Base-by-base conservation (phyloP, 805 yeast genomes). In the Hanseniaspora guilliermondii region DNA sequence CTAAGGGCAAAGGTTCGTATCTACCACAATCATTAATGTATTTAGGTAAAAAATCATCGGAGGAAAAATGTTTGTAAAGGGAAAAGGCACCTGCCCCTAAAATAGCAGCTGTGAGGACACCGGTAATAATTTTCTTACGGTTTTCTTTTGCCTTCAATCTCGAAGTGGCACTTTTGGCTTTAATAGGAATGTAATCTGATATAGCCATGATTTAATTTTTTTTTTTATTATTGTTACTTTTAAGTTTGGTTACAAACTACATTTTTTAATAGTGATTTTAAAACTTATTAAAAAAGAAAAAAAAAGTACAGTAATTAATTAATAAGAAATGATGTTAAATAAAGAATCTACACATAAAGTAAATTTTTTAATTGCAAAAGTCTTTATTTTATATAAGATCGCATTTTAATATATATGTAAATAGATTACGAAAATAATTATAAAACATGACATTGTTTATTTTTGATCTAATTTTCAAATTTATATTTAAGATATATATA, bases 1-100 rank as follows among this genome's bases (percentile, higher is more conserved):
- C 49, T 3, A 58, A 52, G 24, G 40, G 40, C 24, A 58, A 37
- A 8, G 59, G 53, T 45, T 46, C 33, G 30, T 55, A 57, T 21
- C 49, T 48, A 16, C 53, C 53, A 46, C 57, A 55, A 30, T 55
- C 57, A 7, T 49, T 42, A 16, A 21, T 19, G 22, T 54, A 54
- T 16, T 49, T 45, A 17, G 57, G 57, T 11, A 55, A n/a, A 14
- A 19, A 19, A 17, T 45, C 49, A 9, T 17, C 19, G 2, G 49
- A 17, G 1, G 33, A n/a, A 21, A 38, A 12, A 21, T 22, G 39
- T 12, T 30, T 44, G 45, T 9, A 48, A 19, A 32, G 25, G 30
- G 42, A 44, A 17, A 44, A 24, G 11, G 36, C 11, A 42, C 46
- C 32, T 9, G 40, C 14, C 17, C 37, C 49, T n/a, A 55, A 5